Percentiles rank a stretch among this genome's conserved stretches.
Conservation (phyloP, 306 rosid genomes). For the Sechiopsis laciniata region DNA sequence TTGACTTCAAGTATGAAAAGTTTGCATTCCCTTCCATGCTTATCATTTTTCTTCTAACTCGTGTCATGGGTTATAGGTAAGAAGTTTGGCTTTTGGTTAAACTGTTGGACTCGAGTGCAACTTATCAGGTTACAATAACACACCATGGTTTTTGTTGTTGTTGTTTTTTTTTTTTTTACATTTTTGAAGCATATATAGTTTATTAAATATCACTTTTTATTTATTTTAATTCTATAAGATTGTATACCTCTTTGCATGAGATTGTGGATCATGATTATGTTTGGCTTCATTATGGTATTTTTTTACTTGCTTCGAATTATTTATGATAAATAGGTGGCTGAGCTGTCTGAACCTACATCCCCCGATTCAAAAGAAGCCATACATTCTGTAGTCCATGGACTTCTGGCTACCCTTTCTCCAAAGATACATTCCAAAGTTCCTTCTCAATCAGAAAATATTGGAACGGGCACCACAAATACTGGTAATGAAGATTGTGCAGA, state of each 20-base stretch:
- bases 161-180: neutral
- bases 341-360: constrained; percentile 81
- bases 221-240: constrained; percentile 1
- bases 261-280: constrained; percentile 16
- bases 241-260: neutral
- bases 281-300: neutral
- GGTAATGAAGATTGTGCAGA: constrained; percentile 72
- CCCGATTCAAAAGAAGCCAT: constrained; percentile 71
- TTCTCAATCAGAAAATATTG: constrained; percentile 48
- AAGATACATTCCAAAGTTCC: constrained; percentile 81
- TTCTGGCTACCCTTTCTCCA: constrained; percentile 90
- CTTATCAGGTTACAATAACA: constrained; percentile 25
- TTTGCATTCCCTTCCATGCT: neutral
- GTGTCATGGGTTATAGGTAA: constrained; percentile 37
- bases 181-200: neutral
- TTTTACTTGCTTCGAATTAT: constrained; percentile 1
- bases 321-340: constrained; percentile 61
- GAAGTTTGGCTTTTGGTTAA: constrained; percentile 33
- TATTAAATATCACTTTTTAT: neutral
- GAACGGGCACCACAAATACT: constrained; percentile 40
- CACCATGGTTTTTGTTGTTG: neutral
- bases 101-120: constrained; percentile 31
- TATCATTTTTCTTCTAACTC: constrained; percentile 18
- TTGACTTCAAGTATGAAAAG: neutral
- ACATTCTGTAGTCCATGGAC: constrained; percentile 83